Base-by-base conservation (phyloP, 495 filamentous ascomycete species). In the Xylaria palmicola region DNA sequence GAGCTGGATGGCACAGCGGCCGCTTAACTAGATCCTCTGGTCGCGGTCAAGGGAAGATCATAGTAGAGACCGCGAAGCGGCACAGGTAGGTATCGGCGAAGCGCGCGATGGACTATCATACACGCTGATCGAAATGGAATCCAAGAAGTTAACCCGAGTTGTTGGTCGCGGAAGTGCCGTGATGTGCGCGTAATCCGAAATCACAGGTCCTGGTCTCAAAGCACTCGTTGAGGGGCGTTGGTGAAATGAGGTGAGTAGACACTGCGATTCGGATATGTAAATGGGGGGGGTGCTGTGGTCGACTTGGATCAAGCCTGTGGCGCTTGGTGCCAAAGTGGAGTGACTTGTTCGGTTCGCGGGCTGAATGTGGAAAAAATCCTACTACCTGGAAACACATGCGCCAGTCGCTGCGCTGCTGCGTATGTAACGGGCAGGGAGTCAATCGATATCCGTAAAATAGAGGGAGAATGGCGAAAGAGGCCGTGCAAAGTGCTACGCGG, bases 401-500 rank as follows among this genome's bases (percentile, higher is more conserved):
- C 57, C n/a, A 60, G 19, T 57, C 41, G 20, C 55, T 6, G 39
- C 12, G n/a, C 26, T 34, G 9, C n/a, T n/a, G n/a, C n/a, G n/a
- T n/a, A n/a, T n/a, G n/a, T n/a, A n/a, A n/a, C n/a, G n/a, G n/a
- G n/a, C n/a, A 44, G 5, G 17, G 17, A 22, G 41, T 4, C 41
- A 19, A 44, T 44, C 41, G 41, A 44, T 44, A 5, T 44, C 41
- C n/a, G 41, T 19, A 44, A 20, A 17, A 12, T 40, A 40, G 22
- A 49, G 20, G 13, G 45, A 19, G 22, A 56, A 39, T 17, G 20
- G 17, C 26, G 37, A 60, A 41, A 6, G 57, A 52, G 68, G 68
- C 68, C 68, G 66, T 71, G 68, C 66, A 62, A 62, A 26, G 47
- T 17, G 34, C n/a, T 49, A 39, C 26, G 56, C 44, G 36, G 29